These are phyloP conservation scores for Dacryopinax primogenitus DNA, from an alignment of 768 basidiomycete genomes.

Conservation along the genomic window DNA sequence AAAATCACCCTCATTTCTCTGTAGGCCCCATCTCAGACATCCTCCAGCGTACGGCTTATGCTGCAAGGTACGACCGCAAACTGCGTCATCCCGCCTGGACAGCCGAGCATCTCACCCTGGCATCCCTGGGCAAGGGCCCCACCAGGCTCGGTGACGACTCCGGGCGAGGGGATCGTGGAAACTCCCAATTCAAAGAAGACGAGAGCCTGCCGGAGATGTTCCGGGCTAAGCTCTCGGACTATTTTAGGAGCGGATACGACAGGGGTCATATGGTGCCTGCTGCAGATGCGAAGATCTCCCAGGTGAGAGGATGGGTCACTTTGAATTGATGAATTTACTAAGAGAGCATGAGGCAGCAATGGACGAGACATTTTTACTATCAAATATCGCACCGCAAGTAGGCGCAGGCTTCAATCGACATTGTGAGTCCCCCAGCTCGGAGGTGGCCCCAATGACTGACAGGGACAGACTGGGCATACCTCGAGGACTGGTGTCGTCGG, in stretches of 20 bases:
- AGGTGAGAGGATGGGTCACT: conserved; percentile 32
- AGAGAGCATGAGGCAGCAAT: conserved; percentile 55
- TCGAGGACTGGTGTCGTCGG: conserved; percentile 89
- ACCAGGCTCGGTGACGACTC: conserved; percentile 23
- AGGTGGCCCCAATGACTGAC: conserved; percentile 9
- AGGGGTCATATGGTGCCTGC: conserved; percentile 98
- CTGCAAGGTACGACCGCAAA: conserved; percentile 79
- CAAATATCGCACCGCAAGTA: conserved; percentile 97
- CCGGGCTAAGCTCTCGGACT: conserved; percentile 75
- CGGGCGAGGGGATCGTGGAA: conserved; percentile 53
- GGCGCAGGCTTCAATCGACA: conserved; percentile 96
- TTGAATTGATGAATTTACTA: neutral
- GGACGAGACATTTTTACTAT: conserved; percentile 89
- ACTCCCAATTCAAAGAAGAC: conserved; percentile 77
- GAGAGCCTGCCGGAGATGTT: conserved; percentile 58
- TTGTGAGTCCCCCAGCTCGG: conserved; percentile 40
- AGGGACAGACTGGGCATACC: conserved; percentile 82
- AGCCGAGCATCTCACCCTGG: conserved; percentile 82
- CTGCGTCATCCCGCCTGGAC: conserved; percentile 93
- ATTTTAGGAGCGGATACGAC: conserved; percentile 87
- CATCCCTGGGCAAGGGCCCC: conserved; percentile 48
- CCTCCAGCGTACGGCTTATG: conserved; percentile 69
- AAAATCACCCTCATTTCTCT: conserved; percentile 3
- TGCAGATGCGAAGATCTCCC: conserved; percentile 84
- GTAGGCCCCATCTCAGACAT: conserved; percentile 74